phyloP scores from a whole-genome alignment of 164 flowering plant species.

The Nymphaea thermarum region DNA sequence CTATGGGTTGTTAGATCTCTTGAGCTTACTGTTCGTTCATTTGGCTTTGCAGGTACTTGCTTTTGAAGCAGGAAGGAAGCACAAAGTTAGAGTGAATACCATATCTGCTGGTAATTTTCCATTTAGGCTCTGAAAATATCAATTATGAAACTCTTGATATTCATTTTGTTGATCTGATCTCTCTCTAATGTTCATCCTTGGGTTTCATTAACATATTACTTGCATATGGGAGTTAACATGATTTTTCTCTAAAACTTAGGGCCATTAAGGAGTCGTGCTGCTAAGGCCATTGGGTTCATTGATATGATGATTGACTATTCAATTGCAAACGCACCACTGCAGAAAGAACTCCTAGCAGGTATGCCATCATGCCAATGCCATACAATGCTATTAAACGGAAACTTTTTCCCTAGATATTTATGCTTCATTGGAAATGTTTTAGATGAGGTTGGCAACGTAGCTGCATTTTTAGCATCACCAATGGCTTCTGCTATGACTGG shows the following conservation, averaged over 20 bases:
- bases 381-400: too few relatives aligned
- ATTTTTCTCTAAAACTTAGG: conserved; percentile 24
- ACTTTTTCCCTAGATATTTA: too few relatives aligned
- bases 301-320: conserved; percentile 92
- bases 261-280: conserved; percentile 87
- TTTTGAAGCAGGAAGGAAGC: conserved; percentile 92
- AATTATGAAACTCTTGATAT: too few relatives aligned
- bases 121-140: too few relatives aligned
- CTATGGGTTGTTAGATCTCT: too few relatives aligned
- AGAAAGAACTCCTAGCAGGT: conserved; percentile 84
- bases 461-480: conserved; percentile 90
- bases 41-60: conserved; percentile 63
- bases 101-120: conserved; percentile 73
- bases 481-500: conserved; percentile 90
- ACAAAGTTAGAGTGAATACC: conserved; percentile 73
- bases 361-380: background rate
- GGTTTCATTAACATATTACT: too few relatives aligned
- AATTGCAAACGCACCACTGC: conserved; percentile 70
- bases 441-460: conserved; percentile 87
- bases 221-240: too few relatives aligned
- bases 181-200: too few relatives aligned
- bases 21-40: too few relatives aligned
- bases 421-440: conserved; percentile 9
- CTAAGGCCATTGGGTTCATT: conserved; percentile 91
- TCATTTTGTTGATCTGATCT: too few relatives aligned